Conservation (phyloP, 2,329 filamentous ascomycete genomes). For the Penicillium expansum region DNA sequence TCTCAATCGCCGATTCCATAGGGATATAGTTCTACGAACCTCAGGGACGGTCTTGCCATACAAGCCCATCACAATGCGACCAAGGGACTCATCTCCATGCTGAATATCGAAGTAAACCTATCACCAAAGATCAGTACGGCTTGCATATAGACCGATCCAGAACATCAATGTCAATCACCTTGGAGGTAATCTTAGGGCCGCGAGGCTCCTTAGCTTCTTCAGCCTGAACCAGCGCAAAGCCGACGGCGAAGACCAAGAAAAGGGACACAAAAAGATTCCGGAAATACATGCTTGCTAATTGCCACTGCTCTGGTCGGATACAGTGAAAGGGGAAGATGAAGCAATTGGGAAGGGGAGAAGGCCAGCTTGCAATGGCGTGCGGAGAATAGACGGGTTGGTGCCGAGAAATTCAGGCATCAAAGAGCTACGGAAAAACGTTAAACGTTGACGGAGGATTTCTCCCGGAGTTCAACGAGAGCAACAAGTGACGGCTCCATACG, state of each 20-base stretch:
- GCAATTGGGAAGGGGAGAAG: slow-evolving; percentile 19
- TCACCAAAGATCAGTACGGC: slow-evolving; percentile 12
- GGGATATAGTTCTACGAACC: slow-evolving; percentile 38
- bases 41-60: slow-evolving; percentile 68
- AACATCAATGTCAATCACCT: slow-evolving; percentile 52
- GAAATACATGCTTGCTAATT: slow-evolving; percentile 34
- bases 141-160: background rate
- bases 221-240: slow-evolving; percentile 69
- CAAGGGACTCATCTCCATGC: slow-evolving; percentile 60
- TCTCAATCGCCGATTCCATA: slow-evolving; percentile 1
- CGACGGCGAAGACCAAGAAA: slow-evolving; percentile 70
- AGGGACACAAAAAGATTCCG: slow-evolving; percentile 56
- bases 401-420: background rate
- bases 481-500: slow-evolving; percentile 11
- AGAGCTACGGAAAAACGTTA: slow-evolving; percentile 33
- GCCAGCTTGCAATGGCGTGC: slow-evolving; percentile 39
- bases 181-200: slow-evolving; percentile 92
- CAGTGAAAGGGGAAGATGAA: slow-evolving; percentile 17
- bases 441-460: slow-evolving; percentile 33
- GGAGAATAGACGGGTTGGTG: slow-evolving; percentile 11
- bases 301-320: slow-evolving; percentile 19
- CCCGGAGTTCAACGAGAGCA: slow-evolving; percentile 22
- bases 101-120: slow-evolving; percentile 65
- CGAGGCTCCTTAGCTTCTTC: slow-evolving; percentile 60
- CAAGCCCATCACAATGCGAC: slow-evolving; percentile 61